Conservation (phyloP, 2,329 filamentous ascomycete species). For the Fusarium abutilonis region DNA sequence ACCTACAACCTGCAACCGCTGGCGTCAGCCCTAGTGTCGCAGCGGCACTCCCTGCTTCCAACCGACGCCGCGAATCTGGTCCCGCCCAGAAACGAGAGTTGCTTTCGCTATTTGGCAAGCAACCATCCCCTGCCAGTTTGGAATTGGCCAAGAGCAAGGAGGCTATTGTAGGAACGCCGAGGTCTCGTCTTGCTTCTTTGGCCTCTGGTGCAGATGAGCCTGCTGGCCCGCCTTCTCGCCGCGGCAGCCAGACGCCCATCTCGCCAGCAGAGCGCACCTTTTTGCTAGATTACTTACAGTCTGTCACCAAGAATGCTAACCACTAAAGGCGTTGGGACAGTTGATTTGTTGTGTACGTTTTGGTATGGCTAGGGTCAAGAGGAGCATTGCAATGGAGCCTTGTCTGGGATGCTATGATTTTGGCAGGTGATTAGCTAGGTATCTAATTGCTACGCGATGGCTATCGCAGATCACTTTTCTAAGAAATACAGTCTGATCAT, state of each 20-base stretch:
- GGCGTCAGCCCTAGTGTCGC: conserved; percentile 34
- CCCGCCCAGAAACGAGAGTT: conserved; percentile 51
- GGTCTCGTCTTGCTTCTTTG: conserved; percentile 57
- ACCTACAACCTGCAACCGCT: conserved; percentile 29
- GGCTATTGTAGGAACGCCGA: conserved; percentile 37
- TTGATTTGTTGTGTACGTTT: conserved; percentile 29
- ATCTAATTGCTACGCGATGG: conserved; percentile 17
- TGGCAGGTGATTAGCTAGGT: conserved; percentile 17
- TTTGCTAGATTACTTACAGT: conserved; percentile 77
- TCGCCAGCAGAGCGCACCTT: conserved; percentile 80
- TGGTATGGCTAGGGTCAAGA: conserved; percentile 31
- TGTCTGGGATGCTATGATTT: conserved; percentile 25
- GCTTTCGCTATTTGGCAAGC: conserved; percentile 72
- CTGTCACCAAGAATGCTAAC: conserved; percentile 56
- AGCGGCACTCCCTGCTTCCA: conserved; percentile 33
- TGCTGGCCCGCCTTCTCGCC: conserved; percentile 49
- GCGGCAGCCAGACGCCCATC: conserved; percentile 64
- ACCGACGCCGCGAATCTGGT: conserved; percentile 42
- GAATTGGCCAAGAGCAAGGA: conserved; percentile 43
- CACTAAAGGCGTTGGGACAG: conserved; percentile 37
- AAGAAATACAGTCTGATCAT: conserved; percentile 1
- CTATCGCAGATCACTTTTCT: conserved; percentile 7
- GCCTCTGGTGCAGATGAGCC: conserved; percentile 53
- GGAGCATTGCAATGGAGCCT: conserved; percentile 36
- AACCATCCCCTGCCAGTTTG: conserved; percentile 39